These are phyloP conservation scores for Ophiobolus disseminans DNA, from an alignment of 2,329 filamentous ascomycete genomes.

Conservation along the genomic window DNA sequence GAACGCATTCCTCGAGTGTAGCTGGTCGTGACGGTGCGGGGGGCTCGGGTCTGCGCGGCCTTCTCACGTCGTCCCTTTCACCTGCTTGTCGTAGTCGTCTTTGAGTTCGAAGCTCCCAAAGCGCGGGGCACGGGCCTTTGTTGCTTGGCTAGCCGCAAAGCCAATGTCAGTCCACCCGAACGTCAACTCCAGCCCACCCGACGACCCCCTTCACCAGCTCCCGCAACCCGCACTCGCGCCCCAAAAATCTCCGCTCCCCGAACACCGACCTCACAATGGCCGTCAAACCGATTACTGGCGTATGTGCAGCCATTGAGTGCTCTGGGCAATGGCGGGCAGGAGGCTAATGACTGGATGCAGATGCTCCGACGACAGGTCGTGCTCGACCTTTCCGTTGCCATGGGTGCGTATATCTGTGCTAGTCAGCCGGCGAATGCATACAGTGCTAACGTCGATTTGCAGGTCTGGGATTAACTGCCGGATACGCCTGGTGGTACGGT, in stretches of 20 bases:
- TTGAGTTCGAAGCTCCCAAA: slow-evolving; percentile 25
- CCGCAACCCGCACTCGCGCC: slow-evolving; percentile 34
- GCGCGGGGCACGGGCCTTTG: slow-evolving; percentile 17
- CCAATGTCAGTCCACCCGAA: slow-evolving; percentile 35
- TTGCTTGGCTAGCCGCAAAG: background rate
- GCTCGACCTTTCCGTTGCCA: slow-evolving; percentile 70
- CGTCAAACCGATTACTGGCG: slow-evolving; percentile 60
- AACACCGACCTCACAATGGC: slow-evolving; percentile 46
- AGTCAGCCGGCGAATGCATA: too few species aligned
- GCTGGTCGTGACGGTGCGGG: slow-evolving; percentile 13
- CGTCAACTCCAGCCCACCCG: slow-evolving; percentile 34
- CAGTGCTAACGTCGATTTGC: slow-evolving; percentile 31
- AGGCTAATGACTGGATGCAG: slow-evolving; percentile 51
- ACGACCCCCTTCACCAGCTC: slow-evolving; percentile 37
- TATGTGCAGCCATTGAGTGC: slow-evolving; percentile 51
- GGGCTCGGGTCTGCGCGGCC: slow-evolving; percentile 10
- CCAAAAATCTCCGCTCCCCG: slow-evolving; percentile 38
- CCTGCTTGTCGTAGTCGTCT: slow-evolving; percentile 16
- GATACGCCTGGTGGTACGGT: slow-evolving; percentile 74
- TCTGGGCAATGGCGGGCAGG: slow-evolving; percentile 13
- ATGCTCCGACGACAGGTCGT: slow-evolving; percentile 72
- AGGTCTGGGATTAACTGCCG: slow-evolving; percentile 69
- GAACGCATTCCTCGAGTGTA: slow-evolving; percentile 9
- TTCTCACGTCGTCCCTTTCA: slow-evolving; percentile 25
- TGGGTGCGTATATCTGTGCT: slow-evolving; percentile 63